phyloP scores from a whole-genome alignment of 257 asterid species.

The Fraxinus americana region DNA sequence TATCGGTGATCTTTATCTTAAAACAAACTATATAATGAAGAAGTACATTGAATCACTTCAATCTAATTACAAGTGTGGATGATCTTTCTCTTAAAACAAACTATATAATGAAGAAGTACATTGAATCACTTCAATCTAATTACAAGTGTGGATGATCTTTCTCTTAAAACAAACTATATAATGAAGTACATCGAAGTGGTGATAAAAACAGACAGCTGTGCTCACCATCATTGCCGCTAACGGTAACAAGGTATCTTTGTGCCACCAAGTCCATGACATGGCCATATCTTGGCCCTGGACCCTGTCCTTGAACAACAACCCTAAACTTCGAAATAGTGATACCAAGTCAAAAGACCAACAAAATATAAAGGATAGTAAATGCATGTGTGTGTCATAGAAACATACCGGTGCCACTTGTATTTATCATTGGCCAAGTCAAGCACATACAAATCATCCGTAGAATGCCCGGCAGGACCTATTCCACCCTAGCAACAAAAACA shows the following conservation, averaged over 20 bases:
- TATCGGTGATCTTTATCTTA: background rate
- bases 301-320: slow-evolving; percentile 98
- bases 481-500: slow-evolving; percentile 75
- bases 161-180: slow-evolving; percentile 5
- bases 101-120: slow-evolving; percentile 5
- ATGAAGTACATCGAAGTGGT: background rate
- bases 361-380: slow-evolving; percentile 18
- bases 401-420: slow-evolving; percentile 96
- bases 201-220: slow-evolving; percentile 14
- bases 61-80: background rate
- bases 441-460: slow-evolving; percentile 90
- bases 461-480: slow-evolving; percentile 99
- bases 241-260: slow-evolving; percentile 88
- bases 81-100: slow-evolving; percentile 12
- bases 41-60: background rate
- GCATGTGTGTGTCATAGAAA: slow-evolving; percentile 23
- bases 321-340: slow-evolving; percentile 42
- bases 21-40: slow-evolving; percentile 15
- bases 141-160: slow-evolving; percentile 3
- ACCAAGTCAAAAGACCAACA: slow-evolving; percentile 33
- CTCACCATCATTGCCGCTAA: slow-evolving; percentile 95
- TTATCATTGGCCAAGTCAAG: slow-evolving; percentile 93
- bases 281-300: slow-evolving; percentile 98
- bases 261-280: slow-evolving; percentile 99
- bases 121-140: background rate